Conservation (phyloP, 2,329 filamentous ascomycete genomes). For the Colletotrichum eremochloae region DNA sequence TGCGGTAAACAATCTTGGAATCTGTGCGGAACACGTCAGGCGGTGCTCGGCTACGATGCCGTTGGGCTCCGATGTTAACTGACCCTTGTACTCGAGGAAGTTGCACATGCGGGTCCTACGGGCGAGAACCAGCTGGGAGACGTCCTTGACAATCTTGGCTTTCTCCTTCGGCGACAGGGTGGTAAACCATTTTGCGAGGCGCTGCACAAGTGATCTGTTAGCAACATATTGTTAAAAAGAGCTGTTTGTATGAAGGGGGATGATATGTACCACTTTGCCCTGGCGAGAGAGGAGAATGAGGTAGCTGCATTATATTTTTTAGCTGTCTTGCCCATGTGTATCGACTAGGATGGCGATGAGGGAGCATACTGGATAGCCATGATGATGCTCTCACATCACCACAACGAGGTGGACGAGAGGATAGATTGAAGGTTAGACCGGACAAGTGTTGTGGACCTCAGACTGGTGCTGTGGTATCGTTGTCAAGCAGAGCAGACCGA, state of each 20-base stretch:
- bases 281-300: slow-evolving; percentile 97
- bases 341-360: slow-evolving; percentile 6
- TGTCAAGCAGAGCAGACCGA: slow-evolving; percentile 26
- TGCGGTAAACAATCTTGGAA: slow-evolving; percentile 98
- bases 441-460: slow-evolving; percentile 31
- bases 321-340: slow-evolving; percentile 34
- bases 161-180: slow-evolving; percentile 98
- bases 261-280: slow-evolving; percentile 92
- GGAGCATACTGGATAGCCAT: slow-evolving; percentile 61
- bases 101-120: slow-evolving; percentile 99
- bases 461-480: slow-evolving; percentile 20
- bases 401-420: slow-evolving; percentile 32
- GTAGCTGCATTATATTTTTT: slow-evolving; percentile 72
- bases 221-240: background rate
- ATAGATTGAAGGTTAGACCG: slow-evolving; percentile 36
- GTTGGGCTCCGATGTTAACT: slow-evolving; percentile 16
- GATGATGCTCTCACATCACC: slow-evolving; percentile 45
- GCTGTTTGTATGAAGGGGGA: background rate
- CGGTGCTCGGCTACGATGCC: background rate
- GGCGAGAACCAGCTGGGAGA: slow-evolving; percentile 95
- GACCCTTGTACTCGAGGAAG: slow-evolving; percentile 99
- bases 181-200: slow-evolving; percentile 99
- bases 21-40: slow-evolving; percentile 66
- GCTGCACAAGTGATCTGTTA: slow-evolving; percentile 65
- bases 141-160: slow-evolving; percentile 99